A percentile compares a stretch with the other conserved stretches of the same genome.
These are phyloP conservation scores for Linum lewisii DNA, from an alignment of 345 rosid genomes.

Conservation along the genomic window DNA sequence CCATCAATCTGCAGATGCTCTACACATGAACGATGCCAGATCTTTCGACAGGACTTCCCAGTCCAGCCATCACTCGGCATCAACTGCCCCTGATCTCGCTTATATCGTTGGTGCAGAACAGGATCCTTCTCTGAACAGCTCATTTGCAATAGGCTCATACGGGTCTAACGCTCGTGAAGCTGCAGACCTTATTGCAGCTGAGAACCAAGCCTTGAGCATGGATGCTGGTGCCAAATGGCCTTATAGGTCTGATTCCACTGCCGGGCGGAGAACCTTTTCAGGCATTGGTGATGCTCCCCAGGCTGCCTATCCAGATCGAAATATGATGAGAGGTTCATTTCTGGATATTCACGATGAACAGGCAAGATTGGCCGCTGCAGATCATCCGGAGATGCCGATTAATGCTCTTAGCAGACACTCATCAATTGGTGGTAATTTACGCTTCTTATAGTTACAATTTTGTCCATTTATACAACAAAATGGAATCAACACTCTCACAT, in stretches of 20 bases:
- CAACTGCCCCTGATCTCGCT: conserved; percentile 26
- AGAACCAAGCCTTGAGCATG: conserved; percentile 20
- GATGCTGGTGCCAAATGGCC: conserved; percentile 24
- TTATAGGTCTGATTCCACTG: conserved; percentile 29
- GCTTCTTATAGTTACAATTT: not conserved
- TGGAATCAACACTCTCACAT: not conserved
- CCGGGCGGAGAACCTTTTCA: conserved; percentile 21
- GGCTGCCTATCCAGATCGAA: conserved; percentile 22
- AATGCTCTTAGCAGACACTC: conserved; percentile 29
- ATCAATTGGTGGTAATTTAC: conserved; percentile 26
- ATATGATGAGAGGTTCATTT: conserved; percentile 21
- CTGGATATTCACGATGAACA: conserved; percentile 38
- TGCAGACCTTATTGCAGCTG: conserved; percentile 18
- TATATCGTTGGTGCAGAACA: conserved; percentile 24
- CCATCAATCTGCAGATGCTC: conserved; percentile 24
- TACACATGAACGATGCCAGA: conserved; percentile 22
- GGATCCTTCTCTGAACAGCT: conserved; percentile 33
- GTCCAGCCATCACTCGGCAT: conserved; percentile 28
- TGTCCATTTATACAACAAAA: not conserved
- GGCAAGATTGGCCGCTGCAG: conserved; percentile 22
- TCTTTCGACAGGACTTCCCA: conserved; percentile 26
- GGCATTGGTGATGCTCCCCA: conserved; percentile 21
- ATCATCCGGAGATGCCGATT: conserved; percentile 18
- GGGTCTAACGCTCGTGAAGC: conserved; percentile 35
- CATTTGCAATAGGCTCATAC: conserved; percentile 35